Base-by-base conservation (phyloP, 2,329 filamentous ascomycete genomes). In the Esteya vermicola region DNA sequence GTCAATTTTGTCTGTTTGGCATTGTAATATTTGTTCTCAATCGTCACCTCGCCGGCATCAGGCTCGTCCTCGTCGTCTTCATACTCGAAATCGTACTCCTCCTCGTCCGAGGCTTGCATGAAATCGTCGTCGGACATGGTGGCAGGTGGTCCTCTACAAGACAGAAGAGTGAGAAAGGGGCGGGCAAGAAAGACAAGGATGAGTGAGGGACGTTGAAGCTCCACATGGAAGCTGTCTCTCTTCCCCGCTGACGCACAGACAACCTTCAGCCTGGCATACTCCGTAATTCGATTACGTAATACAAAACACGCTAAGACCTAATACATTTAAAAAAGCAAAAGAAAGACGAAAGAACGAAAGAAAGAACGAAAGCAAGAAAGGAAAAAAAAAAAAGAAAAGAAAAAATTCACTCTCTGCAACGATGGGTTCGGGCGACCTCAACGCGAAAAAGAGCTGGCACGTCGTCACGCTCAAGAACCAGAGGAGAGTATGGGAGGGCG, bases 21-120 rank as follows among this genome's bases (percentile, higher is more conserved):
- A 62, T 95, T 96, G 71, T 96, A 98, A 68, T 98, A 98, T 64
- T 94, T 95, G 68, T 98, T 98, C 59, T 98, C 91, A 57, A 96
- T 93, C 50, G 89, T 86, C 52, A 95, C 83, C 57, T 95, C 85
- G 43, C 80, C 86, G 25, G 74, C 77, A 43, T 94, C 81, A 33
- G 93, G 84, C 36, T 91, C 86, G 42, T 94, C 85, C 40, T 93
- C 85, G 48, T 86, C 85, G 43, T 79, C 63, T 57, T 95, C 89
- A 61, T 95, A 96, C 55, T 96, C 89, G 58, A 96, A 96, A 62
- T 96, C 91, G 57, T 95, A 95, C 75, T 88, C 80, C 64, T 89
- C 83, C 57, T 85, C 79, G 45, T 85, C 85, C 5, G 85, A 91
- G 57, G 86, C 85, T 62, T 91, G 83, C 85, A 93, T 93, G 59